Percentiles rank a stretch among this genome's conserved stretches.
phyloP scores from a whole-genome alignment of 805 yeast species.

The Vanderwaltozyma polyspora region DNA sequence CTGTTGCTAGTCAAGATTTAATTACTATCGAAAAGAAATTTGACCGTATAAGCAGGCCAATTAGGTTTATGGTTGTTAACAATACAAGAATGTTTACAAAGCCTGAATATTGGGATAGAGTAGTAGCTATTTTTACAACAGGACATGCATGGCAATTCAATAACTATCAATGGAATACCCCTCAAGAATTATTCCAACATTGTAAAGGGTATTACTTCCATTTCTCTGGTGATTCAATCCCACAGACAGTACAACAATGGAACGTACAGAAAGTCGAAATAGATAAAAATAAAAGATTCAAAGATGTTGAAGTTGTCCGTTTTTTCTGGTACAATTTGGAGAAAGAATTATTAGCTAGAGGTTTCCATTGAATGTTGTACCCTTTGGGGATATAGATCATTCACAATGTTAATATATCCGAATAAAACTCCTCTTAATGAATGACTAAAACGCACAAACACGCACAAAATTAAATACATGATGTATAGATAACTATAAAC shows the following conservation, averaged over 20 bases:
- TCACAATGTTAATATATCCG: too few species aligned
- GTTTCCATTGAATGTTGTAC: slow-evolving; percentile 37
- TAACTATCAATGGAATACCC: slow-evolving; percentile 72
- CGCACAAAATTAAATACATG: too few species aligned
- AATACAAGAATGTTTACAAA: slow-evolving; percentile 78
- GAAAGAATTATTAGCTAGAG: slow-evolving; percentile 55
- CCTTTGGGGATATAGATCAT: too few species aligned
- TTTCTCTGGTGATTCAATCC: slow-evolving; percentile 70
- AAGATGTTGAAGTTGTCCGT: slow-evolving; percentile 79
- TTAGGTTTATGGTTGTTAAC: slow-evolving; percentile 57
- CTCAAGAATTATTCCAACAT: slow-evolving; percentile 68
- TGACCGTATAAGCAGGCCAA: slow-evolving; percentile 22
- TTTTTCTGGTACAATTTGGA: slow-evolving; percentile 80
- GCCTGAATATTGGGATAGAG: slow-evolving; percentile 97
- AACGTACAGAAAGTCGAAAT: slow-evolving; percentile 69
- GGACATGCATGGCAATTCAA: slow-evolving; percentile 98
- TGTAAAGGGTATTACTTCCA: slow-evolving; percentile 74
- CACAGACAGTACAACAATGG: slow-evolving; percentile 72
- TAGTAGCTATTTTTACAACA: slow-evolving; percentile 88
- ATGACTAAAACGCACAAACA: too few species aligned
- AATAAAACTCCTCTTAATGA: too few species aligned
- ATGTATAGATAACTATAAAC: too few species aligned
- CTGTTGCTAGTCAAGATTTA: slow-evolving; percentile 24
- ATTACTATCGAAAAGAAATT: slow-evolving; percentile 25
- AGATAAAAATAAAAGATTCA: slow-evolving; percentile 75